These are phyloP conservation scores for Plectosphaerella plurivora DNA, from an alignment of 2,329 filamentous ascomycete genomes.

Conservation along the genomic window DNA sequence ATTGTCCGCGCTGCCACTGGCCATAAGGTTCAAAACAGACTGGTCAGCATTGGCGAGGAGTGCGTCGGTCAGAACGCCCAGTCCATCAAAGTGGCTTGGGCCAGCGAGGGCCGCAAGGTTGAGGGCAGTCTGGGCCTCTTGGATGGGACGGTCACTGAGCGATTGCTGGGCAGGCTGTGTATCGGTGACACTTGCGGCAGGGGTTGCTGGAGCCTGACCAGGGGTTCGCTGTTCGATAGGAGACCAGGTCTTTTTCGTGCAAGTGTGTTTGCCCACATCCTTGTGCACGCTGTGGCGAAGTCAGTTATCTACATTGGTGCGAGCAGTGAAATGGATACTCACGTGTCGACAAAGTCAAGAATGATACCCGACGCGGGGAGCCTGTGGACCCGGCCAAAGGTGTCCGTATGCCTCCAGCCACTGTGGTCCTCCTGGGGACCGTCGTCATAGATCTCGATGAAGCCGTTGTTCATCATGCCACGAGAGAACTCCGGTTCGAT, in stretches of 20 bases:
- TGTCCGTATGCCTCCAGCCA: constrained; percentile 53
- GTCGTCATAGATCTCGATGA: constrained; percentile 65
- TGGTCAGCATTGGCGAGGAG: constrained; percentile 51
- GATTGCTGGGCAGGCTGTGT: not conserved
- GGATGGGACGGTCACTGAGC: constrained; percentile 42
- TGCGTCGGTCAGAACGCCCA: constrained; percentile 52
- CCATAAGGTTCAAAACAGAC: constrained; percentile 41
- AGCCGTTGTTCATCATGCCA: constrained; percentile 66
- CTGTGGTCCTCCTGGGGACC: constrained; percentile 50
- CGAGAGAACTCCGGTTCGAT: constrained; percentile 53
- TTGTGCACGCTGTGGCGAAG: constrained; percentile 24
- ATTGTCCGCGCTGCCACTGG: constrained; percentile 39
- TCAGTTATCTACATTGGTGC: constrained; percentile 8
- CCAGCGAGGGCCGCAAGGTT: constrained; percentile 52
- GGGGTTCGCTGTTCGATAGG: too few species aligned
- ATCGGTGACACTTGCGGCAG: too few species aligned
- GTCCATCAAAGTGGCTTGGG: constrained; percentile 41
- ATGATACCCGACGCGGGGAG: constrained; percentile 62
- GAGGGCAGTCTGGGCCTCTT: constrained; percentile 63
- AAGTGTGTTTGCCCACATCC: constrained; percentile 12
- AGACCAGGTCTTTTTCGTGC: too few species aligned
- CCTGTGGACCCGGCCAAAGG: constrained; percentile 62
- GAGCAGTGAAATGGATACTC: constrained; percentile 20
- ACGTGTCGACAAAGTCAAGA: constrained; percentile 68
- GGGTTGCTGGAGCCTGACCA: too few species aligned